Conservation (phyloP, 169 alveolate genomes). For the Fabrea salina region DNA sequence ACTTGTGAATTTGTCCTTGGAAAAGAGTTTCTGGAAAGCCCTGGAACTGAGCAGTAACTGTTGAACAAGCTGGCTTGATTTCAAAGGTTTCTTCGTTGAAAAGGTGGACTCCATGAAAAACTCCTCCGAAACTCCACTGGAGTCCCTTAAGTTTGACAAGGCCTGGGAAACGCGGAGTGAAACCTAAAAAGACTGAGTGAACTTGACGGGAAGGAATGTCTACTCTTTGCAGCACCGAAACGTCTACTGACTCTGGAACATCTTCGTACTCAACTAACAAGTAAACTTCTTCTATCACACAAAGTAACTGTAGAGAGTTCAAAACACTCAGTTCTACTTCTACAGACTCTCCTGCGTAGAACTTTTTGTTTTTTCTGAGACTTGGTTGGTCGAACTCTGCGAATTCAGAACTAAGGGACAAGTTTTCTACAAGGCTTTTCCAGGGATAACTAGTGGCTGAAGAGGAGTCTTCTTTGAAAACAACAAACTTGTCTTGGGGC, state of each 20-base stretch:
- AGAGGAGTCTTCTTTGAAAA: neutral
- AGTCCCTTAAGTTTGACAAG: neutral
- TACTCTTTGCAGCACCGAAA: neutral
- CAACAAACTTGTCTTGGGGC: constrained; percentile 8
- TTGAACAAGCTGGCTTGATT: neutral
- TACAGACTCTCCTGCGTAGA: constrained; percentile 14
- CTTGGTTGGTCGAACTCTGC: neutral
- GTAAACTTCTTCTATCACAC: neutral
- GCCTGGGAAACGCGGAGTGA: neutral
- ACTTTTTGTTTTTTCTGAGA: neutral
- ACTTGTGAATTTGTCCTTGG: constrained; percentile 3
- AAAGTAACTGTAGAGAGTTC: neutral
- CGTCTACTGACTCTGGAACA: neutral
- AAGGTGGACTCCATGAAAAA: neutral
- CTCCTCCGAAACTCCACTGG: constrained; percentile 5
- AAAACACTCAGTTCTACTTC: neutral
- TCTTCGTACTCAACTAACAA: constrained; percentile 10
- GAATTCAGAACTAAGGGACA: neutral
- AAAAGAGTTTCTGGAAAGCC: constrained; percentile 4
- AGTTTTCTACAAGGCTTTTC: neutral
- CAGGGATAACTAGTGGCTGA: neutral
- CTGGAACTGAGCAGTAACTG: neutral
- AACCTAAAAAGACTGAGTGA: neutral
- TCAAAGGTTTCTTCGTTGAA: neutral
- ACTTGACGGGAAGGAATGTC: neutral